phyloP scores from a whole-genome alignment of 2,329 filamentous ascomycete genomes.

The Neonectria ditissima region DNA sequence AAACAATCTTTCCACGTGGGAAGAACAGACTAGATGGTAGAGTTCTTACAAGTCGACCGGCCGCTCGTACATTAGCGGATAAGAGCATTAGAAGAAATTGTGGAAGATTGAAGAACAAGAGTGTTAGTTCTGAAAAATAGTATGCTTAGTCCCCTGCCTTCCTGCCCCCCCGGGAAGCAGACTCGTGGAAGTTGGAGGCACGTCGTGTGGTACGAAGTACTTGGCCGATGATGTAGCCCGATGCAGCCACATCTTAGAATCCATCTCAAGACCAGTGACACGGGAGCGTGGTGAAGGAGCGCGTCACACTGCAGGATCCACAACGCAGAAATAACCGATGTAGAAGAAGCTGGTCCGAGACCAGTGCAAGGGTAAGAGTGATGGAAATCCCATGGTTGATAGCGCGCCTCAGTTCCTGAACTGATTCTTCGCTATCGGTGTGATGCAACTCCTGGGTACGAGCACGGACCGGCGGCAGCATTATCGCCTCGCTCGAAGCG shows the following conservation, averaged over 20 bases:
- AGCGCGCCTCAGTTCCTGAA: background rate
- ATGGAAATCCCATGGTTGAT: background rate
- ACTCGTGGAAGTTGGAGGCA: background rate
- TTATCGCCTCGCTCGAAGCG: background rate
- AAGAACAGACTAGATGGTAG: background rate
- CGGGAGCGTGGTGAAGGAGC: constrained; percentile 15
- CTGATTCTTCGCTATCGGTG: background rate
- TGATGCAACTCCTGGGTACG: constrained; percentile 1
- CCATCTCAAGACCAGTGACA: constrained; percentile 21
- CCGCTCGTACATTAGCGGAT: background rate
- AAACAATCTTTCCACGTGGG: background rate
- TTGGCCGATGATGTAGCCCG: constrained; percentile 21
- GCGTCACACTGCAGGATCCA: constrained; percentile 27
- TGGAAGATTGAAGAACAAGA: background rate
- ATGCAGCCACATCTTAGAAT: constrained; percentile 32
- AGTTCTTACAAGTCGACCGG: background rate
- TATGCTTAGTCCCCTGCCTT: constrained; percentile 2
- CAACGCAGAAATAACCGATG: constrained; percentile 23
- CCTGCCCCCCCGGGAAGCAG: background rate
- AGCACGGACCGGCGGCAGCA: constrained; percentile 1
- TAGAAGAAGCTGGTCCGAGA: constrained; percentile 7
- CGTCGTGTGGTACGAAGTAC: constrained; percentile 7
- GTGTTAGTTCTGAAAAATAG: background rate
- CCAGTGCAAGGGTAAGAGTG: background rate
- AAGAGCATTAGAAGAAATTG: background rate